These are phyloP conservation scores for Calonectria pseudoturangicola DNA, from an alignment of 2,329 filamentous ascomycete genomes.

Conservation along the genomic window DNA sequence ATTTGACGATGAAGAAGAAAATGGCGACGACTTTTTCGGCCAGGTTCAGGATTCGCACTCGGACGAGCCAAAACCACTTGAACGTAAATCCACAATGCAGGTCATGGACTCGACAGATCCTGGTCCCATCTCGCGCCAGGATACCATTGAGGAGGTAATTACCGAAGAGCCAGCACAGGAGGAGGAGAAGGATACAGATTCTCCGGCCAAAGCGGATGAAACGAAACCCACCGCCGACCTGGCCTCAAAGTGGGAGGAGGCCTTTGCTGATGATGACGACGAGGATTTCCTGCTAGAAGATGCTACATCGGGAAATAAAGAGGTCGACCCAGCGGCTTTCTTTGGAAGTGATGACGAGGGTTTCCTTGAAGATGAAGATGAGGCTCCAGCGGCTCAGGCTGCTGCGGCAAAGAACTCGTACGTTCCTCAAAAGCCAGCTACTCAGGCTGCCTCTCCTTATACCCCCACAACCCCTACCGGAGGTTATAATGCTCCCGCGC, in stretches of 20 bases:
- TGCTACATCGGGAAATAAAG: slow-evolving; percentile 62
- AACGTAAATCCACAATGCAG: slow-evolving; percentile 82
- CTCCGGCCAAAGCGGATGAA: slow-evolving; percentile 47
- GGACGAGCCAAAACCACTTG: slow-evolving; percentile 62
- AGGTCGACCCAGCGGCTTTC: slow-evolving; percentile 78
- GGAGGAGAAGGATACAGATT: slow-evolving; percentile 49
- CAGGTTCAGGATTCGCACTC: slow-evolving; percentile 64
- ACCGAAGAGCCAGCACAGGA: slow-evolving; percentile 43
- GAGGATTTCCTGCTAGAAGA: slow-evolving; percentile 78
- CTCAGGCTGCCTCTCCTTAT: slow-evolving; percentile 49
- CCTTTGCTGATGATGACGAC: slow-evolving; percentile 84
- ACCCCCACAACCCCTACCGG: slow-evolving; percentile 47
- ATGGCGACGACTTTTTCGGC: slow-evolving; percentile 79
- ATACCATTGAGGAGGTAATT: slow-evolving; percentile 57
- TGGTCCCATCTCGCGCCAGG: slow-evolving; percentile 55
- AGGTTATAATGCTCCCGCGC: slow-evolving; percentile 52
- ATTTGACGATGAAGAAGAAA: slow-evolving; percentile 68
- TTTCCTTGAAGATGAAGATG: slow-evolving; percentile 82
- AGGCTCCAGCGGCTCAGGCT: slow-evolving; percentile 49
- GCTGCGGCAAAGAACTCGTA: slow-evolving; percentile 53
- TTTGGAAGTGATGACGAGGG: slow-evolving; percentile 91
- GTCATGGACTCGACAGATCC: slow-evolving; percentile 73
- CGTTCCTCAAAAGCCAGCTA: slow-evolving; percentile 47
- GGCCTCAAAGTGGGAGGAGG: slow-evolving; percentile 88
- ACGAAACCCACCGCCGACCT: slow-evolving; percentile 72